These are phyloP conservation scores for Rhypophila decipiens DNA, from an alignment of 495 filamentous ascomycete genomes.

Conservation along the genomic window DNA sequence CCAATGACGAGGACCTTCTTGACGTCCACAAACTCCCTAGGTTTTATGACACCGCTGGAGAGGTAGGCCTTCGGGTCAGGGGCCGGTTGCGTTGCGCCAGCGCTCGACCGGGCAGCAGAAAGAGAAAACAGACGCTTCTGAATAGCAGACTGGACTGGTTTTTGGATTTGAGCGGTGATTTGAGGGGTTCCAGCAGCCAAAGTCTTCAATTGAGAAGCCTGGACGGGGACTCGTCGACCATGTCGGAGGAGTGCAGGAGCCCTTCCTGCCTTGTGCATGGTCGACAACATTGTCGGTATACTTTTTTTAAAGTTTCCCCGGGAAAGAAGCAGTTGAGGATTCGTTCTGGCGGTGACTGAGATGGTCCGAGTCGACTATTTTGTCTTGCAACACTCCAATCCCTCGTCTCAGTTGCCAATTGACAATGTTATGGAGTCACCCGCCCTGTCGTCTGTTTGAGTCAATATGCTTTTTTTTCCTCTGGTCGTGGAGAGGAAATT, in stretches of 20 bases:
- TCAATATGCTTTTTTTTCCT: constrained; percentile 5
- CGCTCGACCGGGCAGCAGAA: constrained; percentile 24
- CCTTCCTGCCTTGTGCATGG: constrained; percentile 40
- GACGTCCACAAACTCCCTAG: constrained; percentile 73
- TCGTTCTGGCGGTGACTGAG: constrained; percentile 1
- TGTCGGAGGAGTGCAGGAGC: constrained; percentile 44
- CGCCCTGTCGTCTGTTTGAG: constrained; percentile 2
- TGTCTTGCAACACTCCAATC: constrained; percentile 10
- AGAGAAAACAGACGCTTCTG: constrained; percentile 38
- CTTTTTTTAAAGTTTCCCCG: neutral
- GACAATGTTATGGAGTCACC: constrained; percentile 13
- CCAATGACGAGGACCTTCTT: constrained; percentile 98
- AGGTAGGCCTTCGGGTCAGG: constrained; percentile 86
- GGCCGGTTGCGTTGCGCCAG: constrained; percentile 48
- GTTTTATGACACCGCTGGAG: constrained; percentile 75
- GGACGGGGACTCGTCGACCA: constrained; percentile 38
- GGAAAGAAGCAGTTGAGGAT: constrained; percentile 4
- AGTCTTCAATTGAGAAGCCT: constrained; percentile 25
- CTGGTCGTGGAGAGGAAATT: too few relatives aligned
- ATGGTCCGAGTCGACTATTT: too few relatives aligned
- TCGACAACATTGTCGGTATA: constrained; percentile 27
- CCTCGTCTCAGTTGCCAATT: constrained; percentile 18
- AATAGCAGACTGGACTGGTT: constrained; percentile 16
- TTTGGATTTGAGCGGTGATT: constrained; percentile 25
- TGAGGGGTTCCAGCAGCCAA: constrained; percentile 28